phyloP scores from a whole-genome alignment of 805 yeast genomes.

The Cyberlindnera mississippiensis region DNA sequence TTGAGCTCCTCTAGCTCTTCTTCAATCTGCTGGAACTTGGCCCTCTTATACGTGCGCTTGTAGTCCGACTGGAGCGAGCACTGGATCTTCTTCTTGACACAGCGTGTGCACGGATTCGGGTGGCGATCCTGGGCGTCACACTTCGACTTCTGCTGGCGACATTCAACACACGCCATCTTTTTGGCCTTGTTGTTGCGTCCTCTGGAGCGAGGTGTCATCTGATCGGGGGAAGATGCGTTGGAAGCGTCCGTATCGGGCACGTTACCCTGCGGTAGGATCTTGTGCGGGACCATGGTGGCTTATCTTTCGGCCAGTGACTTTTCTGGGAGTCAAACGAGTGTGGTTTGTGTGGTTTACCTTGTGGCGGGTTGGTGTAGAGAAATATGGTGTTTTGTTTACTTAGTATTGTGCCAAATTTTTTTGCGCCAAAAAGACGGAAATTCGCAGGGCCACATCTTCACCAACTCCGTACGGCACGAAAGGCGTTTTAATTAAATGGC shows the following conservation, averaged over 20 bases:
- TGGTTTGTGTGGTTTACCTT: no score
- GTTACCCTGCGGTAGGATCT: neutral
- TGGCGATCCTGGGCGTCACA: constrained; percentile 80
- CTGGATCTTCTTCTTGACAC: constrained; percentile 60
- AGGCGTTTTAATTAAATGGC: neutral
- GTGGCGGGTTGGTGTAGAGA: neutral
- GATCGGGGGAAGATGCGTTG: constrained; percentile 2
- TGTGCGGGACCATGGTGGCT: neutral
- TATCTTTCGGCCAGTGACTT: no score
- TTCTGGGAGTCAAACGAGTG: no score
- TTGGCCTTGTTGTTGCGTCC: constrained; percentile 31
- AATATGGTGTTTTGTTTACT: neutral
- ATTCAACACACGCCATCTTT: constrained; percentile 88
- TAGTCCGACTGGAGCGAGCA: constrained; percentile 79
- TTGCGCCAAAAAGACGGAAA: no score
- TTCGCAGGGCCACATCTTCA: no score
- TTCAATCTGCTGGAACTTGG: constrained; percentile 78
- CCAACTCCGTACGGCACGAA: neutral
- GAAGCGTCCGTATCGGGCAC: neutral
- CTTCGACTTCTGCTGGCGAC: constrained; percentile 90
- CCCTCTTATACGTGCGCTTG: constrained; percentile 86
- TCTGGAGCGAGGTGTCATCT: constrained; percentile 1
- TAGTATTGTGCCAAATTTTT: neutral
- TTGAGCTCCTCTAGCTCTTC: constrained; percentile 70
- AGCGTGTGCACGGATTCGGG: constrained; percentile 81